Evolutionary conservation across 768 basidiomycete species (phyloP).

Genomic region (Lactarius hatsudake): DNA sequence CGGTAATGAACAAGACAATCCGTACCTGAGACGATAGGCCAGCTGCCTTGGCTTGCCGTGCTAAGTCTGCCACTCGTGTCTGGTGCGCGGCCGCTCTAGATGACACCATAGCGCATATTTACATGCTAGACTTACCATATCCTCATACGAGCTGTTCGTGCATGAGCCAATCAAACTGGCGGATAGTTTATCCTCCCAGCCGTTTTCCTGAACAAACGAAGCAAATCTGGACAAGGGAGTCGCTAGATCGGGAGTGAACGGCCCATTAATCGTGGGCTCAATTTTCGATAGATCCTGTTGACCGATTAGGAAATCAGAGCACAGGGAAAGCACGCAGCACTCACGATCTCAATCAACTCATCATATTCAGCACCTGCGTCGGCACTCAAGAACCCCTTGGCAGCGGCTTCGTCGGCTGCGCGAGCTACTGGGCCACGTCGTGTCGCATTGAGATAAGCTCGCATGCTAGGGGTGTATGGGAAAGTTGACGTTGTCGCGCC

Average conservation of each 20-base stretch:
- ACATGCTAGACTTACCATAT: constrained; percentile 58
- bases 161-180: constrained; percentile 97
- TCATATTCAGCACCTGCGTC: constrained; percentile 93
- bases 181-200: constrained; percentile 92
- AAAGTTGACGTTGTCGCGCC: constrained; percentile 99
- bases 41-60: constrained; percentile 80
- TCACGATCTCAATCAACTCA: constrained; percentile 88
- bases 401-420: constrained; percentile 83
- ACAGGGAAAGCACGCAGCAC: constrained; percentile 30
- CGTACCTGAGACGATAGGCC: constrained; percentile 74
- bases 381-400: constrained; percentile 71
- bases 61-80: constrained; percentile 91
- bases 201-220: constrained; percentile 72
- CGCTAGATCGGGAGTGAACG: constrained; percentile 95
- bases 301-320: not conserved
- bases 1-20: not conserved
- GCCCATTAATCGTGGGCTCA: constrained; percentile 93
- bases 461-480: constrained; percentile 91
- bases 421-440: constrained; percentile 80
- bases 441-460: constrained; percentile 85
- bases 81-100: constrained; percentile 34
- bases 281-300: constrained; percentile 79
- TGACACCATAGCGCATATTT: not conserved
- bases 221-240: constrained; percentile 92
- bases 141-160: constrained; percentile 97